These are phyloP conservation scores for Entonaema liquescens DNA, from an alignment of 495 filamentous ascomycete species.

Conservation along the genomic window DNA sequence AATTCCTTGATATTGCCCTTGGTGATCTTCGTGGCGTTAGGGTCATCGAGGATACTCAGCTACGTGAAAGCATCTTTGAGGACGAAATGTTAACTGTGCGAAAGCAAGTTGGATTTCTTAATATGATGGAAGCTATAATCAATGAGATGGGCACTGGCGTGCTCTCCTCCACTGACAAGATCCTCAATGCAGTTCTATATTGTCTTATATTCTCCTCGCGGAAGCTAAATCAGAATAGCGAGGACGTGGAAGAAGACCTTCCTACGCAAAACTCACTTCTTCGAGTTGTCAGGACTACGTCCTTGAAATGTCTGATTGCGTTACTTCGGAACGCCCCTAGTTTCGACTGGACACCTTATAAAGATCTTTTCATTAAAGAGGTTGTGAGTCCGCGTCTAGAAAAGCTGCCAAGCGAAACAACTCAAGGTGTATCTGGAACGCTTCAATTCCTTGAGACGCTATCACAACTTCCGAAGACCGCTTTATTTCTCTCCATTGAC, in stretches of 20 bases:
- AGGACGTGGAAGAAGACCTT: slow-evolving; percentile 58
- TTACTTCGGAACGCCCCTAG: slow-evolving; percentile 74
- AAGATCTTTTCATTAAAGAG: slow-evolving; percentile 73
- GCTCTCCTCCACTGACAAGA: slow-evolving; percentile 63
- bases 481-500: slow-evolving; percentile 74
- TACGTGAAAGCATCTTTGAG: slow-evolving; percentile 60
- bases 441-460: slow-evolving; percentile 84
- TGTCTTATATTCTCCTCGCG: slow-evolving; percentile 79
- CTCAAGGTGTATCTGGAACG: slow-evolving; percentile 84
- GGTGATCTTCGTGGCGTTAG: slow-evolving; percentile 69
- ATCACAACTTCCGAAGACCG: slow-evolving; percentile 71
- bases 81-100: slow-evolving; percentile 67
- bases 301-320: slow-evolving; percentile 79
- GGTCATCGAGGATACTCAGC: slow-evolving; percentile 59
- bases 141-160: slow-evolving; percentile 79
- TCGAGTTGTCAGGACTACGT: slow-evolving; percentile 74
- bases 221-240: slow-evolving; percentile 56
- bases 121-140: slow-evolving; percentile 90
- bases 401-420: slow-evolving; percentile 84
- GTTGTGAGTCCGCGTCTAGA: slow-evolving; percentile 78
- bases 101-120: slow-evolving; percentile 86
- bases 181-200: slow-evolving; percentile 80
- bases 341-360: slow-evolving; percentile 75
- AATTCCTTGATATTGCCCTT: slow-evolving; percentile 85
- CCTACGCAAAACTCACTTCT: slow-evolving; percentile 63